Evolutionary conservation across 345 rosid species (phyloP).

Genomic region (Gossypium longicalyx): DNA sequence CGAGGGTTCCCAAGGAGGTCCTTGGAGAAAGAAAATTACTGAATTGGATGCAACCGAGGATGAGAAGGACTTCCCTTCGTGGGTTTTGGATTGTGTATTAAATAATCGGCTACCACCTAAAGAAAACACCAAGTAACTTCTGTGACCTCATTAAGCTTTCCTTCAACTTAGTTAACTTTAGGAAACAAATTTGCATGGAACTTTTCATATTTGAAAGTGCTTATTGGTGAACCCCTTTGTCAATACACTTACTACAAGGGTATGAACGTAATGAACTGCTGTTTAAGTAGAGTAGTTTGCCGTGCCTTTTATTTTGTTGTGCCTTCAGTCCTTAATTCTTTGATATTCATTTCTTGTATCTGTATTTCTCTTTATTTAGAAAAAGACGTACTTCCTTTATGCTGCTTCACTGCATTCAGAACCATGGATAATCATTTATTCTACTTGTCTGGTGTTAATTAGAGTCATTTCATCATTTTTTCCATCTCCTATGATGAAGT

Average conservation of each 20-base stretch:
- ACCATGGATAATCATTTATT: not conserved
- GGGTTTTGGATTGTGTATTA: conserved; percentile 92
- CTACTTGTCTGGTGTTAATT: not conserved
- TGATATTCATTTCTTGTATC: not conserved
- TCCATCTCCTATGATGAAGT: not conserved
- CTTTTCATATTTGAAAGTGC: not conserved
- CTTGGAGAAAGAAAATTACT: conserved; percentile 92
- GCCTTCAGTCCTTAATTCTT: not conserved
- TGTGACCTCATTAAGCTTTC: conserved; percentile 11
- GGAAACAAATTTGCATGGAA: not conserved
- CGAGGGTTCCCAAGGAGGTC: conserved; percentile 97
- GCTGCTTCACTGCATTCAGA: not conserved
- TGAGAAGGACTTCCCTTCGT: conserved; percentile 92
- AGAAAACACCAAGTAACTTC: conserved; percentile 82
- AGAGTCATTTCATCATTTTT: not conserved
- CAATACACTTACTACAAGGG: not conserved
- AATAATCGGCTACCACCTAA: conserved; percentile 86
- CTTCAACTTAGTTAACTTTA: conserved; percentile 6
- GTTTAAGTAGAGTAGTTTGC: not conserved
- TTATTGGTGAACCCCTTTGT: not conserved
- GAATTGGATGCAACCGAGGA: conserved; percentile 90
- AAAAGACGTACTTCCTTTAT: not conserved
- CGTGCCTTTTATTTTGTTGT: not conserved
- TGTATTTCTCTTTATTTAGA: not conserved
- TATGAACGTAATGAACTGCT: not conserved